Evolutionary conservation across 148 eudicot genomes (phyloP).

Genomic region (Chenopodium berlandieri): DNA sequence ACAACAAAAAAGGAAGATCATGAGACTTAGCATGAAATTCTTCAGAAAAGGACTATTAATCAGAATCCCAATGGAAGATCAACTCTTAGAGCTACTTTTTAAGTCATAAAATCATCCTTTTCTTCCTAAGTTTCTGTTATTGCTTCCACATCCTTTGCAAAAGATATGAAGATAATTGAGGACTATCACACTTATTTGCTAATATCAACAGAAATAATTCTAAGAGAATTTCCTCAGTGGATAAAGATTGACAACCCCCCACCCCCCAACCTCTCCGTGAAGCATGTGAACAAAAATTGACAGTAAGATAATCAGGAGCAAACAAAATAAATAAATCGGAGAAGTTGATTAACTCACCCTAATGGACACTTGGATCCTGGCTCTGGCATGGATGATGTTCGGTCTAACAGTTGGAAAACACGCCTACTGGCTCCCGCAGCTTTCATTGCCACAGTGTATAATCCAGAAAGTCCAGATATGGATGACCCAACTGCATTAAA

Average conservation of each 20-base stretch:
- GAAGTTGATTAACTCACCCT: slow-evolving; percentile 43
- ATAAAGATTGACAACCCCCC: neutral
- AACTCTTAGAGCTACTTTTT: neutral
- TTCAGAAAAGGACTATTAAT: too few relatives aligned
- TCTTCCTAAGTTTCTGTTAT: neutral
- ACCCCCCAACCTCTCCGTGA: neutral
- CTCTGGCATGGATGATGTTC: slow-evolving; percentile 67
- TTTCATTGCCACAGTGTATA: slow-evolving; percentile 88
- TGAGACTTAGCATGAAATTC: too few relatives aligned
- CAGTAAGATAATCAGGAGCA: neutral
- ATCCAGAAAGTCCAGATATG: slow-evolving; percentile 66
- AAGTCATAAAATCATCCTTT: too few relatives aligned
- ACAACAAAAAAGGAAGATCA: neutral
- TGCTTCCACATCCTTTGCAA: neutral
- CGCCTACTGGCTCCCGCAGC: slow-evolving; percentile 99
- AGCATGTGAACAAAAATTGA: neutral
- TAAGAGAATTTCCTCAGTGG: neutral
- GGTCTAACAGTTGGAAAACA: slow-evolving; percentile 88
- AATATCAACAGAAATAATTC: neutral
- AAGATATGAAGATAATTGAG: neutral
- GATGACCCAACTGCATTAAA: slow-evolving; percentile 72
- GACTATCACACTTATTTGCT: neutral
- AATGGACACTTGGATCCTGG: slow-evolving; percentile 74
- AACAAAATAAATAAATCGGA: slow-evolving; percentile 9
- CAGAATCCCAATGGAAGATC: too few relatives aligned